Conservation (phyloP, 169 alveolate genomes). For the Eimeria acervulina region DNA sequence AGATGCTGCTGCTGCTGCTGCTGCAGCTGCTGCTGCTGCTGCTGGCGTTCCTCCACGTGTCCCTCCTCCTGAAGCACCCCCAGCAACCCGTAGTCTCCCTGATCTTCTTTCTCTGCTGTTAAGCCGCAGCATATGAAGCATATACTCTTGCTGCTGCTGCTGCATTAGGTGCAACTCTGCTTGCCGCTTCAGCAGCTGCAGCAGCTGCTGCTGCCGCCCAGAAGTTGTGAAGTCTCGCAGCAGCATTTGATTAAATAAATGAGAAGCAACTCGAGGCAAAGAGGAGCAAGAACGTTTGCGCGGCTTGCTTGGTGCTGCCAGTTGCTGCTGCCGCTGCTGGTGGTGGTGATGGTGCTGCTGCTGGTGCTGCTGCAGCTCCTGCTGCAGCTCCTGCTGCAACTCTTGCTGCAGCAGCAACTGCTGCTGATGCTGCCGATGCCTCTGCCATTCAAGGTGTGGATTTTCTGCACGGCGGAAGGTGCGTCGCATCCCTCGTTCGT, state of each 20-base stretch:
- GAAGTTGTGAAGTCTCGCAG: not conserved
- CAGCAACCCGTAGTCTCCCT: not conserved
- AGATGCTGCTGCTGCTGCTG: too few species aligned
- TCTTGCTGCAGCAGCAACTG: too few species aligned
- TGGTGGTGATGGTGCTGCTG: not conserved
- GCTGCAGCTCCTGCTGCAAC: not conserved
- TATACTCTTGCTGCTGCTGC: constrained; percentile 25
- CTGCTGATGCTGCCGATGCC: not conserved
- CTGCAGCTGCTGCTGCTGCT: not conserved
- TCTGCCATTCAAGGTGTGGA: constrained; percentile 20
- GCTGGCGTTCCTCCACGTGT: not conserved
- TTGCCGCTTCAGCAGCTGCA: constrained; percentile 25
- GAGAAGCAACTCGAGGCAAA: constrained; percentile 14
- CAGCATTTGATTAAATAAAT: not conserved
- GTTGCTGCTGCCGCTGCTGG: constrained; percentile 46
- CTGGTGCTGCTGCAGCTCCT: not conserved
- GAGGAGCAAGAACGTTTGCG: constrained; percentile 34
- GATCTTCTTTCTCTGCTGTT: not conserved
- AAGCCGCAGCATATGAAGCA: not conserved
- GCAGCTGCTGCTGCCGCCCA: constrained; percentile 54
- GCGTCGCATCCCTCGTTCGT: constrained; percentile 25
- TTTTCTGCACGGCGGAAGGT: constrained; percentile 15
- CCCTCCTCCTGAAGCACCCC: not conserved
- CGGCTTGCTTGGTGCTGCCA: constrained; percentile 18
- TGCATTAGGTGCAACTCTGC: constrained; percentile 20